These are phyloP conservation scores for Blastobotrys buckinghamii DNA, from an alignment of 1,139 yeast genomes.

Conservation along the genomic window DNA sequence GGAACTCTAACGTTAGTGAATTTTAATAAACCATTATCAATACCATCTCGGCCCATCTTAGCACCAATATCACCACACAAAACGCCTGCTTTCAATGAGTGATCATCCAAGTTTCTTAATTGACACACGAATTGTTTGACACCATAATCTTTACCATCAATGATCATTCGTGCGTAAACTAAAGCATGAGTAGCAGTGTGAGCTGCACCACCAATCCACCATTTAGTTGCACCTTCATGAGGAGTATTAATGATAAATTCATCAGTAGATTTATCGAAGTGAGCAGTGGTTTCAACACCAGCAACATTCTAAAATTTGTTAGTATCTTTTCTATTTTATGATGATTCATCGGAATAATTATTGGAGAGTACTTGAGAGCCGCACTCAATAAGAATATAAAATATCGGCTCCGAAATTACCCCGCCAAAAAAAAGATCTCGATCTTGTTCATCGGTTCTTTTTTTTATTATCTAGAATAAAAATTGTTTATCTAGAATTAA, in stretches of 20 bases:
- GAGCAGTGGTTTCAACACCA: conserved; percentile 87
- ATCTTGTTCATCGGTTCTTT: no score
- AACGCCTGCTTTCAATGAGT: conserved; percentile 70
- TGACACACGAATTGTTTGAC: conserved; percentile 90
- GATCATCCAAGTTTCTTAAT: conserved; percentile 61
- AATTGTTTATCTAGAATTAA: no score
- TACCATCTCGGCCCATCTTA: conserved; percentile 79
- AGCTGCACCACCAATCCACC: conserved; percentile 99
- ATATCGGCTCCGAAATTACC: no score
- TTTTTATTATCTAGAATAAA: no score
- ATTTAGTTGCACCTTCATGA: conserved; percentile 84
- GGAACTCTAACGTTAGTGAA: conserved; percentile 79
- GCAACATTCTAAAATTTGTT: conserved; percentile 53
- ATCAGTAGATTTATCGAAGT: conserved; percentile 59
- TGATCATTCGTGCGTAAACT: conserved; percentile 75
- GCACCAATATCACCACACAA: conserved; percentile 88
- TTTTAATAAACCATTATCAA: conserved; percentile 92
- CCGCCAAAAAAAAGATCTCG: no score
- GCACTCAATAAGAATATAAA: no score
- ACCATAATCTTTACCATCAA: conserved; percentile 79
- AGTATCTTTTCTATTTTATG: no score
- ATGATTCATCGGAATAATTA: no score
- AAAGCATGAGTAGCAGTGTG: conserved; percentile 84
- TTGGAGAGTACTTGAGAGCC: no score
- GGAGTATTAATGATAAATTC: conserved; percentile 79